phyloP scores from a whole-genome alignment of 108 stramenopile genomes.

The Skeletonema potamos region DNA sequence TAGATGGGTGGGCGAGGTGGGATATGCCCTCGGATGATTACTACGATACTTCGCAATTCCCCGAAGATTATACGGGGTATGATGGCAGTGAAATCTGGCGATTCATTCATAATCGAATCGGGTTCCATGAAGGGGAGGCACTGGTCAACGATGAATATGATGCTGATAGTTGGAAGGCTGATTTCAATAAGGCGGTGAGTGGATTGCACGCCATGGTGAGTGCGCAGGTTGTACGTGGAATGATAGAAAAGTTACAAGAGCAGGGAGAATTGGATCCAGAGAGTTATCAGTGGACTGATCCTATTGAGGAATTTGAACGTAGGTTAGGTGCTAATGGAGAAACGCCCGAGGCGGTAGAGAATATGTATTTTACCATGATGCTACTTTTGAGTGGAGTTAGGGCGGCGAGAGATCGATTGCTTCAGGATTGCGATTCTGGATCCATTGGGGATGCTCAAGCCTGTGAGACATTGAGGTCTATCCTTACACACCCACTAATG shows the following conservation, averaged over 20 bases:
- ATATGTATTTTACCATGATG: slow-evolving; percentile 94
- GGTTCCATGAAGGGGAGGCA: slow-evolving; percentile 45
- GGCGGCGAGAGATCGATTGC: slow-evolving; percentile 70
- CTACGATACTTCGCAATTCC: slow-evolving; percentile 77
- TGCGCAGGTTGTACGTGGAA: slow-evolving; percentile 75
- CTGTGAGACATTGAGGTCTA: slow-evolving; percentile 34
- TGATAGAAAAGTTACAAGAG: slow-evolving; percentile 60
- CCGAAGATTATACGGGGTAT: slow-evolving; percentile 88
- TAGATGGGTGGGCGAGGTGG: slow-evolving; percentile 91
- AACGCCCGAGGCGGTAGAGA: slow-evolving; percentile 85
- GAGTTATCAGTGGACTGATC: slow-evolving; percentile 69
- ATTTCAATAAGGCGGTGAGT: slow-evolving; percentile 87
- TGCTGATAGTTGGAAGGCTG: slow-evolving; percentile 86
- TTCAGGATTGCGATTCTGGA: slow-evolving; percentile 65
- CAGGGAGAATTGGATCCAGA: slow-evolving; percentile 56
- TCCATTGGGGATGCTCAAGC: slow-evolving; percentile 46
- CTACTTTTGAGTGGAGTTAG: slow-evolving; percentile 84
- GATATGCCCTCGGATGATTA: slow-evolving; percentile 92
- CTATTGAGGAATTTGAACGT: slow-evolving; percentile 69
- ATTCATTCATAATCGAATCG: slow-evolving; percentile 83
- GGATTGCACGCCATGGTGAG: slow-evolving; percentile 85
- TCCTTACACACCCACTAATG: slow-evolving; percentile 58
- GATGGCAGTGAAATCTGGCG: slow-evolving; percentile 83
- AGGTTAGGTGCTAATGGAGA: slow-evolving; percentile 75
- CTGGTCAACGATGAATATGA: slow-evolving; percentile 53